phyloP scores from a whole-genome alignment of 352 stramenopile species.

The Lagenidium giganteum region DNA sequence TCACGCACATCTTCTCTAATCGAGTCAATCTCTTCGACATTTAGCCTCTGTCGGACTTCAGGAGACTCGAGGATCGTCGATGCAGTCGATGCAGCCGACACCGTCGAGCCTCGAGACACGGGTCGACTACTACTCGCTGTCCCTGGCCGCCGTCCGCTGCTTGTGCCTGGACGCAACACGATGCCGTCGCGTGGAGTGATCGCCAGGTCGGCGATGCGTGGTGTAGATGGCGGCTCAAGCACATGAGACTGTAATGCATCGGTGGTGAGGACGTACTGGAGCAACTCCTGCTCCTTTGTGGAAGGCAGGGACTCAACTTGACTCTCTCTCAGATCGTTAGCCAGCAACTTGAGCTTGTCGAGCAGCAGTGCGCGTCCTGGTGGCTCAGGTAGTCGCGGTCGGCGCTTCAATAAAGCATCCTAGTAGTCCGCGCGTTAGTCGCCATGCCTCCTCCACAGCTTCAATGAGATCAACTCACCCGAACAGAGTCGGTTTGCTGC shows the following conservation, averaged over 20 bases:
- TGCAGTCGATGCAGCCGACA: constrained; percentile 43
- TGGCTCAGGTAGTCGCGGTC: constrained; percentile 42
- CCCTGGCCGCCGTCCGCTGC: constrained; percentile 21
- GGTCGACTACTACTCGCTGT: constrained; percentile 48
- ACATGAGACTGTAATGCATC: no score
- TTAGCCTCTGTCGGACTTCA: constrained; percentile 45
- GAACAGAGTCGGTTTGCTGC: constrained; percentile 69
- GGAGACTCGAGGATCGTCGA: constrained; percentile 53
- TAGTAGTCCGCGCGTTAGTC: constrained; percentile 10
- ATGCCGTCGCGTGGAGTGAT: constrained; percentile 10
- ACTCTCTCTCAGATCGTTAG: constrained; percentile 27
- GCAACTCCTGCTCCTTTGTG: constrained; percentile 44
- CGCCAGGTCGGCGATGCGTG: constrained; percentile 32
- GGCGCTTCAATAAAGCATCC: constrained; percentile 49
- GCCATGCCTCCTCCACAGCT: neutral
- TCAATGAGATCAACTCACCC: constrained; percentile 24
- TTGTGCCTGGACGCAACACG: constrained; percentile 49
- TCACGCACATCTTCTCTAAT: constrained; percentile 57
- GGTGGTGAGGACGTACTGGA: constrained; percentile 53
- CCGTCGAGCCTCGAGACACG: constrained; percentile 58
- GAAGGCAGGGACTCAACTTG: constrained; percentile 10
- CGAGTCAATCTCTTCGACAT: constrained; percentile 70
- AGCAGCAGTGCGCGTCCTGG: constrained; percentile 59
- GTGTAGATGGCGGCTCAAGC: constrained; percentile 30
- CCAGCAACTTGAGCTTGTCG: constrained; percentile 69